phyloP scores from a whole-genome alignment of 768 basidiomycete species.

The Solioccasus polychromus region DNA sequence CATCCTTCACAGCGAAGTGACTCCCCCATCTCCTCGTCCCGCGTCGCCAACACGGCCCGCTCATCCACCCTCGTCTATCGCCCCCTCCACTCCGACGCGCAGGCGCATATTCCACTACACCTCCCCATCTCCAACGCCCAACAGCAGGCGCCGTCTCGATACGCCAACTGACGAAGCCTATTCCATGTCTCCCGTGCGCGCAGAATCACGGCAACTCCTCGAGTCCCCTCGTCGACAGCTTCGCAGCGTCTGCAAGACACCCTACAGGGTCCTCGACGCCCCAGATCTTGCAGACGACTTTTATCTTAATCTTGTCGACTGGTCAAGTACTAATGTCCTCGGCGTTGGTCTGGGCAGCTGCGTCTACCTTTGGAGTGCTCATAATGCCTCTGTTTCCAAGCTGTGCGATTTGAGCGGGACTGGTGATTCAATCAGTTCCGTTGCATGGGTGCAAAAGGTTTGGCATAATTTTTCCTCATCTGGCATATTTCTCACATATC shows the following conservation, averaged over 20 bases:
- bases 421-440: slow-evolving; percentile 76
- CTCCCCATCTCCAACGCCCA: slow-evolving; percentile 58
- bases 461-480: background rate
- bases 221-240: slow-evolving; percentile 80
- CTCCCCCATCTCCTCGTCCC: slow-evolving; percentile 62
- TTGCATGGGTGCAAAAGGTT: slow-evolving; percentile 89
- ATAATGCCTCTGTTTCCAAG: slow-evolving; percentile 89
- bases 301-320: slow-evolving; percentile 96
- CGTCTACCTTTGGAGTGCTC: slow-evolving; percentile 97
- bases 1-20: slow-evolving; percentile 75
- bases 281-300: slow-evolving; percentile 98
- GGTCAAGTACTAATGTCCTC: slow-evolving; percentile 93
- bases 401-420: slow-evolving; percentile 73
- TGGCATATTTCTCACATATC: background rate
- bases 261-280: slow-evolving; percentile 95
- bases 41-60: slow-evolving; percentile 57
- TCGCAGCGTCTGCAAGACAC: slow-evolving; percentile 87
- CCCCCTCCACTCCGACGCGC: slow-evolving; percentile 44
- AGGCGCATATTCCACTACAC: slow-evolving; percentile 69
- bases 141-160: slow-evolving; percentile 54
- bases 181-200: slow-evolving; percentile 85
- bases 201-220: slow-evolving; percentile 76
- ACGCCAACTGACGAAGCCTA: slow-evolving; percentile 86
- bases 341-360: slow-evolving; percentile 90
- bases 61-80: slow-evolving; percentile 33